These are phyloP conservation scores for Zymoseptoria crescenta DNA, from an alignment of 2,329 filamentous ascomycete species.

Conservation along the genomic window DNA sequence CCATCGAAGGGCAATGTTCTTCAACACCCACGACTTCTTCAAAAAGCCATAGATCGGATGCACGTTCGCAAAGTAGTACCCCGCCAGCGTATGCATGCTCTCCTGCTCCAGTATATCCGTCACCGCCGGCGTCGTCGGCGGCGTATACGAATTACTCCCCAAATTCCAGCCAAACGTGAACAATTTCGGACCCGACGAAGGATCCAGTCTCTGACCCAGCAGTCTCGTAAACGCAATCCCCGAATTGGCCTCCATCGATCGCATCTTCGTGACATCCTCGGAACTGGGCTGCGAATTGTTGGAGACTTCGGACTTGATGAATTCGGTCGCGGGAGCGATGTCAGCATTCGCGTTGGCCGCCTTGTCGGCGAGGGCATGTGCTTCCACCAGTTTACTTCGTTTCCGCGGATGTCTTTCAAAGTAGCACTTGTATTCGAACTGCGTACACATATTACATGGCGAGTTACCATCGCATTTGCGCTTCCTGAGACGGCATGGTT, in stretches of 20 bases:
- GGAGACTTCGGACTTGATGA: constrained; percentile 13
- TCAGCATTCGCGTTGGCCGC: constrained; percentile 1
- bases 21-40: constrained; percentile 24
- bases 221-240: constrained; percentile 49
- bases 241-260: constrained; percentile 50
- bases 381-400: constrained; percentile 28
- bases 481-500: constrained; percentile 49
- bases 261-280: constrained; percentile 28
- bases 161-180: constrained; percentile 53
- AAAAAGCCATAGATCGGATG: constrained; percentile 48
- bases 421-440: constrained; percentile 47
- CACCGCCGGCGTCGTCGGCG: constrained; percentile 25
- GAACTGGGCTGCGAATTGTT: constrained; percentile 13
- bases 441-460: constrained; percentile 47
- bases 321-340: constrained; percentile 1
- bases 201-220: constrained; percentile 47
- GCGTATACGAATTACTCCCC: constrained; percentile 23
- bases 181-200: constrained; percentile 44
- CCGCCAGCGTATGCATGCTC: constrained; percentile 41
- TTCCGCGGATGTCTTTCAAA: constrained; percentile 36
- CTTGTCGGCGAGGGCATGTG: constrained; percentile 18
- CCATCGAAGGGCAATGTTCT: constrained; percentile 20
- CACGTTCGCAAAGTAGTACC: constrained; percentile 47
- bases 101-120: constrained; percentile 41
- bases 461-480: constrained; percentile 48